Base-by-base conservation (phyloP, 805 yeast species). In the Sugiyamaella mastotermitis region DNA sequence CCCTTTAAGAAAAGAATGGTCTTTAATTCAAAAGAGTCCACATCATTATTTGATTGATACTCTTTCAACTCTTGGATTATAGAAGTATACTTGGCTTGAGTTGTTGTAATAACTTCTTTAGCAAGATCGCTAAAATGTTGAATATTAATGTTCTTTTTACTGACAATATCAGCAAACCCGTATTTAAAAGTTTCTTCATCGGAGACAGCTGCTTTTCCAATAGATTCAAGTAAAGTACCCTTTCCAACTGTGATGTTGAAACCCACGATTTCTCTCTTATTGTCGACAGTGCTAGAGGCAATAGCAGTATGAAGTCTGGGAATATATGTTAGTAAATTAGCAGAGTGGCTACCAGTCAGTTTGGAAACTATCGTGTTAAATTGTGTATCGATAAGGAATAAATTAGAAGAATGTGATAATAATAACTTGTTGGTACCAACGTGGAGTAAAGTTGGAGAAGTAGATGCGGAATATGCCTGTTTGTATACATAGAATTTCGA, bases 201-300 rank as follows among this genome's bases (percentile, higher is more conserved):
- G 9, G 31, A 33, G 26, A 51, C 50, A 21, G 77, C 63, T 26
- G 80, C 73, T 51, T 77, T 81, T 19, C 88, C 88, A 20, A 84
- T 55, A 9, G 83, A 75, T 49, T 83, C 87, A 42, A 75, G 72
- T 42, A 84, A 65, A 35, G 72, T 74, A 50, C 84, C 83, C 25
- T 73, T 61, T 4, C 92, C 94, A 24, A 78, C 74, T 43, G 79
- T 74, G 26, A 80, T 55, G 24, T 61, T 60, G 8, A 61, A 26
- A 7, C 57, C 65, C 5, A 52, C 45, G 6, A 60, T 31, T n/a
- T n/a, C n/a, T n/a, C n/a, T n/a, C n/a, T n/a, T n/a, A n/a, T n/a
- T n/a, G n/a, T n/a, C n/a, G n/a, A n/a, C n/a, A n/a, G n/a, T n/a
- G n/a, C n/a, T n/a, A n/a, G n/a, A n/a, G n/a, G n/a, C n/a, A n/a